Conservation (phyloP, 306 rosid genomes). For the Gastrolobium bilobum region DNA sequence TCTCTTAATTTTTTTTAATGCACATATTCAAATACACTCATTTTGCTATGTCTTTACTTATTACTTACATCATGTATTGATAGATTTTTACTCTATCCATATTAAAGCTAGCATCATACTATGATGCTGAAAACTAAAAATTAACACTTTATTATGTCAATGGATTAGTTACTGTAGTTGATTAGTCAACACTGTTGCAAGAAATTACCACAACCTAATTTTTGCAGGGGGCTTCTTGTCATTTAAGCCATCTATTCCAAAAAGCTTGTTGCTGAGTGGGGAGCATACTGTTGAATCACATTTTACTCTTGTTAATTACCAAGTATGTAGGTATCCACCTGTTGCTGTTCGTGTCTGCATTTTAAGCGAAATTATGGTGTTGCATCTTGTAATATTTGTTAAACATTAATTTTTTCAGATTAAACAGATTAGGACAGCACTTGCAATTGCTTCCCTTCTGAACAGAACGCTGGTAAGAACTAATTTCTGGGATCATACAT, state of each 20-base stretch:
- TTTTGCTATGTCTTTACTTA: slow-evolving; percentile 28
- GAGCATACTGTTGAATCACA: slow-evolving; percentile 80
- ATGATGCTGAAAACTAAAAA: slow-evolving; percentile 34
- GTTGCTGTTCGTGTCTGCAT: slow-evolving; percentile 46
- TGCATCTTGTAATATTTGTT: slow-evolving; percentile 41
- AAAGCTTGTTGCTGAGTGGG: slow-evolving; percentile 77
- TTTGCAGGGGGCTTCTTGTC: slow-evolving; percentile 90
- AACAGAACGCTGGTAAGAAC: slow-evolving; percentile 89
- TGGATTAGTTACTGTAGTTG: slow-evolving; percentile 36
- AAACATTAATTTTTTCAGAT: slow-evolving; percentile 63
- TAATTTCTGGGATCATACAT: slow-evolving; percentile 22
- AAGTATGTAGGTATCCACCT: slow-evolving; percentile 71
- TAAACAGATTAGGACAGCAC: slow-evolving; percentile 91
- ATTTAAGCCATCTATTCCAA: slow-evolving; percentile 86
- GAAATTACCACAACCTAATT: slow-evolving; percentile 38
- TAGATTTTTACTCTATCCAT: neutral
- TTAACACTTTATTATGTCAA: slow-evolving; percentile 22
- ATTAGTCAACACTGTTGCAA: slow-evolving; percentile 28
- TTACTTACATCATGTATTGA: slow-evolving; percentile 29
- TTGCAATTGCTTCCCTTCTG: slow-evolving; percentile 89
- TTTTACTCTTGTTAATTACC: slow-evolving; percentile 88
- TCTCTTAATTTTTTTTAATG: slow-evolving; percentile 26
- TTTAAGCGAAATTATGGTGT: slow-evolving; percentile 40
- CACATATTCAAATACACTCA: slow-evolving; percentile 29
- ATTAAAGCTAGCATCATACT: slow-evolving; percentile 38